Base-by-base conservation (phyloP, 2,329 filamentous ascomycete species). In the Phaeoacremonium minimum region DNA sequence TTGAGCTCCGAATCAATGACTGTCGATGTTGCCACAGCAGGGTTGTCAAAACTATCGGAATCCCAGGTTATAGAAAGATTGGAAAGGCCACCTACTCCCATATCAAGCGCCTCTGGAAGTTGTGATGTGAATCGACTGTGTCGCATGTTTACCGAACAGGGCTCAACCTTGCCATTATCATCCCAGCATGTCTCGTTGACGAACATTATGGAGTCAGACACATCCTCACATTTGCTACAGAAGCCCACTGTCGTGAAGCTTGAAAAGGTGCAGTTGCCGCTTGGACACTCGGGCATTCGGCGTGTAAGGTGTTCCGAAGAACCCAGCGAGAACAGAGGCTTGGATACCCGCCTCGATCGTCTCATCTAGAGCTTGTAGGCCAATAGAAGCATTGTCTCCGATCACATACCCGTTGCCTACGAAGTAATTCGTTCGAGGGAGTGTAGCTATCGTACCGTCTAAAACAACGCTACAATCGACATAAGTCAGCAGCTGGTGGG, bases 231-330 rank as follows among this genome's bases (percentile, higher is more conserved):
- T 12, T 26, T 14, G 6, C 28, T 31, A 12, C 36, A 38, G 17
- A 35, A 35, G 3, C 14, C 13, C 7, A 38, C 15, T 4, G 18
- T 35, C 15, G 15, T 38, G 7, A 33, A 38, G 2, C 18, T 18
- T 8, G 4, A 4, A 12, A 38, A 38, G 8, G 36, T 38, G 36
- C 31, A 38, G 19, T 38, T 38, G 5, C 36, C 36, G 5, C 26
- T 35, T 7, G 18, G 8, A 19, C 36, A 38, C 8, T 22, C 11
- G 28, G 18, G 30, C 35, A 14, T 17, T 7, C 9, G 18, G 17
- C 4, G 26, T 8, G 4, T 20, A 15, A 14, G 31, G 26, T 12
- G 14, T 18, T 4, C 4, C 33, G 16, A 20, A 2, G 13, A 36
- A 5, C 3, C 20, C 14, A 4, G 16, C 7, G n/a, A 7, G 9